Percentiles rank a stretch among this genome's conserved stretches.
Evolutionary conservation across 2,329 filamentous ascomycete species (phyloP).

Genomic region (Colletotrichum eremochloae): DNA sequence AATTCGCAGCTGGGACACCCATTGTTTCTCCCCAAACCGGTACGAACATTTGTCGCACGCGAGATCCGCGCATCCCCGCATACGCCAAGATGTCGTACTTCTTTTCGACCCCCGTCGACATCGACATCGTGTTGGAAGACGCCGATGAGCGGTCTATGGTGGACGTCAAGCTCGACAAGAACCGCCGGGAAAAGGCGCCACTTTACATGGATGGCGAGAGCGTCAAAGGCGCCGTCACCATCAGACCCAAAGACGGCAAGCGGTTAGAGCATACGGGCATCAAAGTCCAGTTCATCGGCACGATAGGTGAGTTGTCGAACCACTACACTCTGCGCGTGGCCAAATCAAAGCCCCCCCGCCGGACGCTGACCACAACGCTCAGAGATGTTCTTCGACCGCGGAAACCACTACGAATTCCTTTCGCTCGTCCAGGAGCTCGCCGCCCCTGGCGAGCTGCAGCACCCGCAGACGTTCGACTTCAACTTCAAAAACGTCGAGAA

Average conservation of each 20-base stretch:
- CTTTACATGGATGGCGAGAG: slow-evolving; percentile 99
- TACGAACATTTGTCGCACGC: slow-evolving; percentile 2
- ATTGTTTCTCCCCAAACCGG: slow-evolving; percentile 4
- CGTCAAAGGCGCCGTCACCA: slow-evolving; percentile 94
- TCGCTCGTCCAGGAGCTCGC: slow-evolving; percentile 97
- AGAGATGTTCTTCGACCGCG: slow-evolving; percentile 99
- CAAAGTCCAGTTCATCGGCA: slow-evolving; percentile 99
- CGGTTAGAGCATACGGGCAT: slow-evolving; percentile 97
- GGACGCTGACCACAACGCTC: neutral
- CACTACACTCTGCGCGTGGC: neutral
- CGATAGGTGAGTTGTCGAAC: slow-evolving; percentile 77
- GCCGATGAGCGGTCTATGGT: slow-evolving; percentile 94
- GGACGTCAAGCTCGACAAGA: slow-evolving; percentile 98
- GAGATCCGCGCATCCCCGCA: slow-evolving; percentile 36
- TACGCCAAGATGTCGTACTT: slow-evolving; percentile 87
- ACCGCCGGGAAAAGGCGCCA: slow-evolving; percentile 94
- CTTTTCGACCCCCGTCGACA: slow-evolving; percentile 98
- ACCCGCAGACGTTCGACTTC: slow-evolving; percentile 98
- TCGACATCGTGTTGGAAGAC: slow-evolving; percentile 97
- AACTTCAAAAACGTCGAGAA: slow-evolving; percentile 99
- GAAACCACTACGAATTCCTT: slow-evolving; percentile 99
- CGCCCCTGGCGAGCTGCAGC: slow-evolving; percentile 95
- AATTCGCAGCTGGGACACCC: slow-evolving; percentile 9
- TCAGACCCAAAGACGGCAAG: slow-evolving; percentile 98
- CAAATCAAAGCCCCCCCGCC: neutral